Percentiles rank a stretch among this genome's conserved stretches.
These are phyloP conservation scores for Butyriboletus loyo DNA, from an alignment of 768 basidiomycete genomes.

Conservation along the genomic window DNA sequence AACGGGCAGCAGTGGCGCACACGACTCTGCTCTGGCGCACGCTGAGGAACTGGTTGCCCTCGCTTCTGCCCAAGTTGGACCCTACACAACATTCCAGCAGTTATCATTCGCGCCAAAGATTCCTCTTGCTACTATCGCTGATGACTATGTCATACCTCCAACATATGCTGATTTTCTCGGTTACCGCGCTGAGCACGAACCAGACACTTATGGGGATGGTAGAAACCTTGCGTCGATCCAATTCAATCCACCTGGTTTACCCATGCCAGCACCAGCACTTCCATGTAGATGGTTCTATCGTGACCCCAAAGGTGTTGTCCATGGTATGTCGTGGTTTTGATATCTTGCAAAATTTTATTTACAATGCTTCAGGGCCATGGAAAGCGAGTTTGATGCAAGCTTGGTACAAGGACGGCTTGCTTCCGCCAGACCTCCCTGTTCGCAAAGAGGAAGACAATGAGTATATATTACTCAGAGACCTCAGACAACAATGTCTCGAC, in stretches of 20 bases:
- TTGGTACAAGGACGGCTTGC: slow-evolving; percentile 82
- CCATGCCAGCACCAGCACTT: slow-evolving; percentile 61
- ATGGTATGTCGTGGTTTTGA: slow-evolving; percentile 50
- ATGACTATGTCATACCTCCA: slow-evolving; percentile 89
- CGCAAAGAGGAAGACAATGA: slow-evolving; percentile 70
- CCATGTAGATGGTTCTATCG: slow-evolving; percentile 81
- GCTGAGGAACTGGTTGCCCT: slow-evolving; percentile 68
- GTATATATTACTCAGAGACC: slow-evolving; percentile 67
- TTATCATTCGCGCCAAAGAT: slow-evolving; percentile 81
- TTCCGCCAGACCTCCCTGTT: slow-evolving; percentile 81
- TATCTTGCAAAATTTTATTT: slow-evolving; percentile 4
- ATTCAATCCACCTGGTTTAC: slow-evolving; percentile 78
- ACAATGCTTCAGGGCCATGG: slow-evolving; percentile 65
- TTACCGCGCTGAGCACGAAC: slow-evolving; percentile 64
- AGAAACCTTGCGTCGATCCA: slow-evolving; percentile 58
- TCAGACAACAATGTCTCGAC: slow-evolving; percentile 75
- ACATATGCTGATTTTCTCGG: slow-evolving; percentile 79
- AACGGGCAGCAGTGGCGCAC: slow-evolving; percentile 28
- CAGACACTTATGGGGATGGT: slow-evolving; percentile 43
- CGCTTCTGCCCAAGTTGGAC: slow-evolving; percentile 68
- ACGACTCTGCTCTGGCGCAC: slow-evolving; percentile 40
- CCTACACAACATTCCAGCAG: slow-evolving; percentile 93
- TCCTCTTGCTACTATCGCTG: slow-evolving; percentile 83
- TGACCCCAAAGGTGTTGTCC: slow-evolving; percentile 76
- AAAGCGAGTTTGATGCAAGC: slow-evolving; percentile 84